Evolutionary conservation across 1,139 yeast genomes (phyloP).

Genomic region (Yamadazyma membranifaciens): DNA sequence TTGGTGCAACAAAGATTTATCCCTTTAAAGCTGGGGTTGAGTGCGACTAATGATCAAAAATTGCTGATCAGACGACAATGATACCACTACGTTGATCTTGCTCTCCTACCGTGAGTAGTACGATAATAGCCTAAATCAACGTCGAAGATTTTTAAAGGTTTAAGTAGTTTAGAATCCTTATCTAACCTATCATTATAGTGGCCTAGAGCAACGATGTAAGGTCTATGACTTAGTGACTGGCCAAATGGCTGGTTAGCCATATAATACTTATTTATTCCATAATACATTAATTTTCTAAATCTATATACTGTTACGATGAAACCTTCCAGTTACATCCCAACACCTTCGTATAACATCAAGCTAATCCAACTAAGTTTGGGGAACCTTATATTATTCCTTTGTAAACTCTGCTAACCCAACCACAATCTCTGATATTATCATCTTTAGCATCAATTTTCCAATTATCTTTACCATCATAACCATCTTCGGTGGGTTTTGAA

Average conservation of each 20-base stretch:
- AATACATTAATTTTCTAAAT: no score
- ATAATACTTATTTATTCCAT: no score
- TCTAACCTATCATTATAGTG: no score
- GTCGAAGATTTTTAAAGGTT: no score
- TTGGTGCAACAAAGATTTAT: neutral
- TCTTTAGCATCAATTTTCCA: conserved; percentile 54
- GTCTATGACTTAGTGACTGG: no score
- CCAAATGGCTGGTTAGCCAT: no score
- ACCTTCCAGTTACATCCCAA: neutral
- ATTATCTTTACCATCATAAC: conserved; percentile 46
- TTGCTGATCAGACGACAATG: conserved; percentile 1
- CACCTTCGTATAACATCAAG: neutral
- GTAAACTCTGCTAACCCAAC: conserved; percentile 65
- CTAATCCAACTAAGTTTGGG: no score
- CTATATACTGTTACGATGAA: no score
- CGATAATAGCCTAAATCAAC: no score
- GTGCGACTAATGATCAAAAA: conserved; percentile 9
- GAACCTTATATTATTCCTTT: conserved; percentile 24
- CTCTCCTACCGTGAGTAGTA: neutral
- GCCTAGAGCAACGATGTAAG: no score
- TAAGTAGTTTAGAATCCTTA: no score
- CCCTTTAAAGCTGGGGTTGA: conserved; percentile 10
- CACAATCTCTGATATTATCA: conserved; percentile 66
- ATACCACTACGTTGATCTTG: neutral
- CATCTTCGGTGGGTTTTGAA: conserved; percentile 66